phyloP scores from a whole-genome alignment of 1,284 basidiomycete species.

The Marasmius tenuissimus region DNA sequence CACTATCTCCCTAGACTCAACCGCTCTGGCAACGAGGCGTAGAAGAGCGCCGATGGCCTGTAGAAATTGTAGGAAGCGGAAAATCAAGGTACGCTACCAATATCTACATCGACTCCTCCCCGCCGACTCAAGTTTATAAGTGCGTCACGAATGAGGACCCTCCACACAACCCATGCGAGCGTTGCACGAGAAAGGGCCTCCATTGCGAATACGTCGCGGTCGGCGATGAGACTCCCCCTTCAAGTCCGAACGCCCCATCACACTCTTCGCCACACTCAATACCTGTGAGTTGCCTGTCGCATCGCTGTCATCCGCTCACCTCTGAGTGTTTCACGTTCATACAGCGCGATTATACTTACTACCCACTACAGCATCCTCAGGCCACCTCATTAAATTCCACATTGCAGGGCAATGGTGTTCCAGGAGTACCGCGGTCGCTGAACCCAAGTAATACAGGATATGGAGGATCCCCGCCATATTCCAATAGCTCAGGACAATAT shows the following conservation, averaged over 20 bases:
- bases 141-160: slow-evolving; percentile 21
- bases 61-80: slow-evolving; percentile 48
- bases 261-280: not conserved
- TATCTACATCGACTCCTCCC: not conserved
- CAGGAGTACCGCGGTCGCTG: not conserved
- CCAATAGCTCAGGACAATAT: not conserved
- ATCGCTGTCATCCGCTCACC: not conserved
- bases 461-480: not conserved
- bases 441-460: not conserved
- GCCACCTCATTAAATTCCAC: not conserved
- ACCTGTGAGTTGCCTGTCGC: not conserved
- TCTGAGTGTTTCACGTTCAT: no score
- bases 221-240: slow-evolving; percentile 12
- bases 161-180: slow-evolving; percentile 19
- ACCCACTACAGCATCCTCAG: no score
- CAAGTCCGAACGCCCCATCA: slow-evolving; percentile 6
- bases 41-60: slow-evolving; percentile 53
- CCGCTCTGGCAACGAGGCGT: slow-evolving; percentile 22
- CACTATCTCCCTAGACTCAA: slow-evolving; percentile 2
- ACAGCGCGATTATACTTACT: no score
- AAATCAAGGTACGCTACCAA: slow-evolving; percentile 44
- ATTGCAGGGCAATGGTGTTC: not conserved
- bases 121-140: slow-evolving; percentile 16
- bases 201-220: slow-evolving; percentile 25
- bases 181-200: slow-evolving; percentile 23